Evolutionary conservation across 2,329 filamentous ascomycete species (phyloP).

Genomic region (Aureobasidium mangrovei): DNA sequence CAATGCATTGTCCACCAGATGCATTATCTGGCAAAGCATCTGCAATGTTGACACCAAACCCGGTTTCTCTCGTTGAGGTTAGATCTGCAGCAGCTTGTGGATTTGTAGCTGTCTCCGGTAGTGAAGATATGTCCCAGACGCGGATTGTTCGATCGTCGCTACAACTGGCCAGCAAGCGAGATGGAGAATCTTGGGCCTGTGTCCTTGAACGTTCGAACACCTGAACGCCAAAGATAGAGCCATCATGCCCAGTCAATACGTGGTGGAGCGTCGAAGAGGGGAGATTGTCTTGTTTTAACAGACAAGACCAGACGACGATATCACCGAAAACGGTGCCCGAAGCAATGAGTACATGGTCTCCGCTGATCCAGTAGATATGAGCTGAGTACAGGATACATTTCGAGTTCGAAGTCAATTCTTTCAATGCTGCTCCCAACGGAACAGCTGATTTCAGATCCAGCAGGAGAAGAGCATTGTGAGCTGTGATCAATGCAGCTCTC

Average conservation of each 20-base stretch:
- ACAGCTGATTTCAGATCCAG: not conserved
- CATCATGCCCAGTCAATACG: slow-evolving; percentile 66
- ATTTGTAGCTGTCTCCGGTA: slow-evolving; percentile 24
- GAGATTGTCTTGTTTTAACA: slow-evolving; percentile 18
- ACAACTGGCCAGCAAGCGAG: slow-evolving; percentile 74
- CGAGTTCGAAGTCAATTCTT: slow-evolving; percentile 42
- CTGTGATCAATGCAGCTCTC: slow-evolving; percentile 56
- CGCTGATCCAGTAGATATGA: slow-evolving; percentile 55
- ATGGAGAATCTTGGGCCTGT: slow-evolving; percentile 29
- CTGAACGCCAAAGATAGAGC: slow-evolving; percentile 83
- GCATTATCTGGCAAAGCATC: slow-evolving; percentile 19
- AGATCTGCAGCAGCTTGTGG: slow-evolving; percentile 23
- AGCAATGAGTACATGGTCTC: slow-evolving; percentile 60
- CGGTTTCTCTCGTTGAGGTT: slow-evolving; percentile 33
- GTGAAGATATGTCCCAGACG: slow-evolving; percentile 72
- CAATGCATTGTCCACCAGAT: slow-evolving; percentile 44
- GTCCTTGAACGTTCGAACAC: slow-evolving; percentile 53
- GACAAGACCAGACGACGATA: slow-evolving; percentile 78
- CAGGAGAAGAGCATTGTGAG: slow-evolving; percentile 70
- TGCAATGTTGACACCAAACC: slow-evolving; percentile 29
- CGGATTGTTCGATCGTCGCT: slow-evolving; percentile 89
- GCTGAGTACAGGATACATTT: slow-evolving; percentile 85
- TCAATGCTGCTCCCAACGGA: slow-evolving; percentile 32
- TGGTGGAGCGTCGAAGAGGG: slow-evolving; percentile 40
- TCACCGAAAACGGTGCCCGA: slow-evolving; percentile 93